These are phyloP conservation scores for Vigna hirtella DNA, from an alignment of 306 rosid species.

Conservation along the genomic window DNA sequence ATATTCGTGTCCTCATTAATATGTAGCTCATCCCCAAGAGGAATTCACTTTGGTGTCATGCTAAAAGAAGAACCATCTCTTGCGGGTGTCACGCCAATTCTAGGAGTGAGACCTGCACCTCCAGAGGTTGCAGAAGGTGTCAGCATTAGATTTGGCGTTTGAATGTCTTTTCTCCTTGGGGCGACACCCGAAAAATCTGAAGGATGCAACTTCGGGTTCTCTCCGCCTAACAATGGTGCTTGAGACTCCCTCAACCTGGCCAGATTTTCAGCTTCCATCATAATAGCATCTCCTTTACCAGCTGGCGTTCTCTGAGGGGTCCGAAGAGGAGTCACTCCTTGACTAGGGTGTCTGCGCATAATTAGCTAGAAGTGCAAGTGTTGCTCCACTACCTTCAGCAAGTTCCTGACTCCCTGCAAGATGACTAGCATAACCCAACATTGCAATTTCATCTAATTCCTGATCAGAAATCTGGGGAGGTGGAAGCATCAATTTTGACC, in stretches of 20 bases:
- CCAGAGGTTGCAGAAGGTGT: slow-evolving; percentile 93
- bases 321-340: slow-evolving; percentile 76
- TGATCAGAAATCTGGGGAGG: slow-evolving; percentile 91
- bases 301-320: slow-evolving; percentile 92
- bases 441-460: slow-evolving; percentile 90
- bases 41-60: slow-evolving; percentile 84
- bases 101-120: slow-evolving; percentile 75
- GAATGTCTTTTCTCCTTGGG: slow-evolving; percentile 78
- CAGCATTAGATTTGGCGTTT: slow-evolving; percentile 80
- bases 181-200: slow-evolving; percentile 95
- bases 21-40: slow-evolving; percentile 81
- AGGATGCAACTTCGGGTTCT: slow-evolving; percentile 88
- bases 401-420: slow-evolving; percentile 77
- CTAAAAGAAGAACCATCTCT: slow-evolving; percentile 72
- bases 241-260: slow-evolving; percentile 95
- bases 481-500: slow-evolving; percentile 91
- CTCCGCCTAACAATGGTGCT: slow-evolving; percentile 91
- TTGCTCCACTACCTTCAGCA: slow-evolving; percentile 77
- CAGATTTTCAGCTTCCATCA: slow-evolving; percentile 95
- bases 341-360: slow-evolving; percentile 81
- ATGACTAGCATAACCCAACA: slow-evolving; percentile 88
- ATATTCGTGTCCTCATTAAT: slow-evolving; percentile 78
- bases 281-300: slow-evolving; percentile 88
- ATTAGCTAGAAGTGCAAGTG: slow-evolving; percentile 84
- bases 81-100: slow-evolving; percentile 79